A percentile compares a stretch with the other conserved stretches of the same genome.
These are phyloP conservation scores for Tylopilus sp. DNA, from an alignment of 768 basidiomycete genomes.

Conservation along the genomic window DNA sequence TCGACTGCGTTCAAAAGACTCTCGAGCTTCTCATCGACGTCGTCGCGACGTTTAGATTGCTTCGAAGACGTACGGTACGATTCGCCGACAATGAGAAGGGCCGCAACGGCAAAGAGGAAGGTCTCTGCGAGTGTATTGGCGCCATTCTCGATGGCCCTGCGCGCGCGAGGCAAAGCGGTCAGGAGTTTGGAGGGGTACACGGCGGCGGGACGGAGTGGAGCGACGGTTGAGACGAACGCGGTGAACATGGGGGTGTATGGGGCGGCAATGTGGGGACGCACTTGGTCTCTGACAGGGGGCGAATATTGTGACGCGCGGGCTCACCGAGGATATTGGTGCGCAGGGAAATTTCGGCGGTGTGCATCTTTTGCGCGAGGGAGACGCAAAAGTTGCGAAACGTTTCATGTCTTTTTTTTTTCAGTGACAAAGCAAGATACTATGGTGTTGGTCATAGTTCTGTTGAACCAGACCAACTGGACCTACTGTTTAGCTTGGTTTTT, in stretches of 20 bases:
- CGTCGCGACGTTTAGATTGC: conserved; percentile 65
- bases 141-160: conserved; percentile 80
- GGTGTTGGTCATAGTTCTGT: background rate
- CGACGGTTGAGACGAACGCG: no score
- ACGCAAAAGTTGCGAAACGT: conserved; percentile 70
- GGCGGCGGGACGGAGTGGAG: no score
- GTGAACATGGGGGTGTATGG: background rate
- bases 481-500: conserved; percentile 74
- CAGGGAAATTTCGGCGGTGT: conserved; percentile 67
- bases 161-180: background rate
- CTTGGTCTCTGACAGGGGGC: conserved; percentile 76
- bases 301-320: conserved; percentile 57
- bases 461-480: conserved; percentile 19
- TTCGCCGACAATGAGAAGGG: conserved; percentile 70
- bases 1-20: conserved; percentile 45
- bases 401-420: conserved; percentile 68
- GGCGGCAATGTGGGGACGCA: conserved; percentile 27
- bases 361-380: conserved; percentile 70
- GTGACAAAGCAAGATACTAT: background rate
- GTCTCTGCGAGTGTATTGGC: conserved; percentile 83
- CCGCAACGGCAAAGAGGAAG: conserved; percentile 78
- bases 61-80: conserved; percentile 71
- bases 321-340: conserved; percentile 78
- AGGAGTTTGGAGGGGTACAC: no score
- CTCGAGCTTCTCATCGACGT: conserved; percentile 69